phyloP scores from a whole-genome alignment of 164 flowering plant species.

The Cinnamomum chago region DNA sequence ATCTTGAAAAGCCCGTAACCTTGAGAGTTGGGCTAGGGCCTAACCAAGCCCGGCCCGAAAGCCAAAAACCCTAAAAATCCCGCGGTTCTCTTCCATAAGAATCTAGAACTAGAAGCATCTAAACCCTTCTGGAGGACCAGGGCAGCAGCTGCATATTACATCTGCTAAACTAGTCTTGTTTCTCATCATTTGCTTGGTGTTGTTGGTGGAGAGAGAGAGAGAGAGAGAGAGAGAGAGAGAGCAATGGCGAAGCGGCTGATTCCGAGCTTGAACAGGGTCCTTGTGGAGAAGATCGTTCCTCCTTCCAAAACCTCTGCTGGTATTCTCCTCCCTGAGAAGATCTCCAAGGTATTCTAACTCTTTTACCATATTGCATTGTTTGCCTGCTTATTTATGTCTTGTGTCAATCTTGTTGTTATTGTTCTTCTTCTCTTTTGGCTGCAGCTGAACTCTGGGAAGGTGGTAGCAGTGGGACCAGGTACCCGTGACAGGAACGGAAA shows the following conservation, averaged over 20 bases:
- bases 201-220: background rate
- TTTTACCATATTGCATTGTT: too few species aligned
- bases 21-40: too few species aligned
- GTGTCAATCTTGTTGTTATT: conserved; percentile 4
- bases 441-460: conserved; percentile 23
- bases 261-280: conserved; percentile 58
- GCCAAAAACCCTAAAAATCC: conserved; percentile 10
- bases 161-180: too few species aligned
- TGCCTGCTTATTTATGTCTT: background rate
- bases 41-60: too few species aligned
- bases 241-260: conserved; percentile 63
- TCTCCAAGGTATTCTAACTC: conserved; percentile 35
- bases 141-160: background rate
- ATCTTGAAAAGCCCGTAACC: too few species aligned
- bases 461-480: conserved; percentile 26
- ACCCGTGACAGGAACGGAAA: conserved; percentile 15
- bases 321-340: conserved; percentile 62
- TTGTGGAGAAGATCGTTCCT: conserved; percentile 59
- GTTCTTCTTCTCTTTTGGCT: background rate
- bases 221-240: background rate
- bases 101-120: conserved; percentile 15
- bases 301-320: conserved; percentile 64
- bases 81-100: background rate
- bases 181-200: background rate
- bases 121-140: too few species aligned